Conservation (phyloP, 2,329 filamentous ascomycete genomes). For the Myriosclerotinia curreyana region DNA sequence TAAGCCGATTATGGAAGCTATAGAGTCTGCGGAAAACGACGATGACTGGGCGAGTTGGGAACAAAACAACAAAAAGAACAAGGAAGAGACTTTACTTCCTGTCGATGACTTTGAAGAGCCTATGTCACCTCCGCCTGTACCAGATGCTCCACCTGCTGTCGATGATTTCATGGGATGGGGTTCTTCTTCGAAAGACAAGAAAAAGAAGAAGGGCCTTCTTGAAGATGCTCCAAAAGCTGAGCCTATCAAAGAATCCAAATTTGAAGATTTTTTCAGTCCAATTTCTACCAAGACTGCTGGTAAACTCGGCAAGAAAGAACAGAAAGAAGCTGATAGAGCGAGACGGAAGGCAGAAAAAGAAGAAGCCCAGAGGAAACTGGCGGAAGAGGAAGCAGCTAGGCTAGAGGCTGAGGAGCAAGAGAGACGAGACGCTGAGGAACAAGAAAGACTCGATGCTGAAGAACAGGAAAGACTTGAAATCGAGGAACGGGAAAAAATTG, state of each 20-base stretch:
- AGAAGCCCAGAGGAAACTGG: slow-evolving; percentile 44
- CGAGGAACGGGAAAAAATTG: neutral
- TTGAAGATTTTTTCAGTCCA: slow-evolving; percentile 38
- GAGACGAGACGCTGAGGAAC: slow-evolving; percentile 28
- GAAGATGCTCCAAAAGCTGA: slow-evolving; percentile 48
- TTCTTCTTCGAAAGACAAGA: slow-evolving; percentile 44
- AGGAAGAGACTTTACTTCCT: slow-evolving; percentile 35
- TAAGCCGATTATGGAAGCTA: slow-evolving; percentile 29
- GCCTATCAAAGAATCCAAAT: slow-evolving; percentile 47
- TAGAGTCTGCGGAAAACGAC: slow-evolving; percentile 30
- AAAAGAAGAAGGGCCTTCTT: slow-evolving; percentile 47
- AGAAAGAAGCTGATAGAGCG: slow-evolving; percentile 48
- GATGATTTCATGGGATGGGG: slow-evolving; percentile 38
- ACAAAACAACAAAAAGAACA: slow-evolving; percentile 34
- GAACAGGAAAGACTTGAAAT: neutral
- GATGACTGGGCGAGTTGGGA: slow-evolving; percentile 37
- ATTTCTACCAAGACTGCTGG: slow-evolving; percentile 32
- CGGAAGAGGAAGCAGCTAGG: slow-evolving; percentile 44
- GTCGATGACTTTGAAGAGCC: slow-evolving; percentile 40
- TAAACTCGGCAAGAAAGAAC: slow-evolving; percentile 50
- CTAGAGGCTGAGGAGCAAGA: slow-evolving; percentile 38
- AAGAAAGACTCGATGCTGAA: neutral
- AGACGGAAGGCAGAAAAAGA: slow-evolving; percentile 48
- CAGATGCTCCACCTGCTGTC: slow-evolving; percentile 37
- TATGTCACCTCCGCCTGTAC: slow-evolving; percentile 38